Conservation (phyloP, 345 rosid species). For the Geranium brycei region DNA sequence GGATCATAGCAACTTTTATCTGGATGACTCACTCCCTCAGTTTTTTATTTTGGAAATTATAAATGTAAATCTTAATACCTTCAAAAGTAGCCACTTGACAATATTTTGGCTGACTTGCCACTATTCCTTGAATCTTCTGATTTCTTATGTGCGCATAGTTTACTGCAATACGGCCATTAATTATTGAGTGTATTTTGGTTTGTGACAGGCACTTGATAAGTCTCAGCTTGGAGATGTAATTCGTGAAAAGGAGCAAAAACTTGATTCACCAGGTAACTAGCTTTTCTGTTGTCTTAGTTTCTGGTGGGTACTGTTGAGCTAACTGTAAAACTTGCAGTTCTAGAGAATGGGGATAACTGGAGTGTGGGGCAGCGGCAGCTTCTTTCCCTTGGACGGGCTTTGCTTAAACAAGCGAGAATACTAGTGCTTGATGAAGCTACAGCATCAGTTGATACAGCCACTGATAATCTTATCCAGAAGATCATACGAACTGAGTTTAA, state of each 20-base stretch:
- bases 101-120: too few relatives aligned
- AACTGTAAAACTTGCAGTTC: constrained; percentile 30
- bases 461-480: constrained; percentile 93
- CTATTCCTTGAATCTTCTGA: constrained; percentile 1
- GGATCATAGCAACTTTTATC: too few relatives aligned
- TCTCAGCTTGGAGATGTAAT: constrained; percentile 86
- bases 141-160: neutral
- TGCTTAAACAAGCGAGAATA: constrained; percentile 83
- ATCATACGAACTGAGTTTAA: constrained; percentile 83
- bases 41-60: too few relatives aligned
- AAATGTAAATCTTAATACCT: too few relatives aligned
- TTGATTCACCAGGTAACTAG: constrained; percentile 68
- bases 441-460: constrained; percentile 95
- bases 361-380: constrained; percentile 97
- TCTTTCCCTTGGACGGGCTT: constrained; percentile 82
- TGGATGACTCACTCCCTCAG: too few relatives aligned
- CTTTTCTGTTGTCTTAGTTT: neutral
- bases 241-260: constrained; percentile 74
- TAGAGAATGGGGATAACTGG: constrained; percentile 99
- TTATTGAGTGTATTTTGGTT: neutral
- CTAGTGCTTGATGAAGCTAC: constrained; percentile 98
- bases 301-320: constrained; percentile 6
- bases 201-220: constrained; percentile 78
- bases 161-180: neutral
- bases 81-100: too few relatives aligned